Evolutionary conservation across 495 filamentous ascomycete genomes (phyloP).

Genomic region (Sordaria brevicollis): DNA sequence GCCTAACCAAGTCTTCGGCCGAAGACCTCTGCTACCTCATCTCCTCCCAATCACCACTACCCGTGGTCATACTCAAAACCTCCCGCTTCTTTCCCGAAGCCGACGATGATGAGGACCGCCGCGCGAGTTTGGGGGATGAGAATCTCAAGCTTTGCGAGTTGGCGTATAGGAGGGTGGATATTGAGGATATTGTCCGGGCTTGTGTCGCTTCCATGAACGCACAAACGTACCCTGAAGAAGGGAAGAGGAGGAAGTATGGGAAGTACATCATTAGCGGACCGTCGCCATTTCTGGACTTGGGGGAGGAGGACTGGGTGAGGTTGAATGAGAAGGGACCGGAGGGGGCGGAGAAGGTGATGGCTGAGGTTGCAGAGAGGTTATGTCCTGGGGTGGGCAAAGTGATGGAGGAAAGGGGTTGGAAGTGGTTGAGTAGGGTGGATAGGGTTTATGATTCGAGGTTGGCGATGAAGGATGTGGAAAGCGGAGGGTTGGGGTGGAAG

Average conservation of each 20-base stretch:
- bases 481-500: slow-evolving; percentile 13
- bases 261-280: slow-evolving; percentile 18
- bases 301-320: not conserved
- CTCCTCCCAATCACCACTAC: slow-evolving; percentile 2
- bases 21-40: slow-evolving; percentile 18
- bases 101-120: slow-evolving; percentile 18
- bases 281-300: slow-evolving; percentile 4
- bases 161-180: slow-evolving; percentile 19
- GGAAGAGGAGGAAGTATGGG: slow-evolving; percentile 2
- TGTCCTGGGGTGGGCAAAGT: slow-evolving; percentile 5
- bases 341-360: slow-evolving; percentile 1
- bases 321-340: not conserved
- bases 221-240: not conserved
- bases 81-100: slow-evolving; percentile 23
- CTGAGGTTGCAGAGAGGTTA: slow-evolving; percentile 2
- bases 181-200: slow-evolving; percentile 16
- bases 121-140: slow-evolving; percentile 6
- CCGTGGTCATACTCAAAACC: slow-evolving; percentile 14
- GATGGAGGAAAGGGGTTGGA: slow-evolving; percentile 15
- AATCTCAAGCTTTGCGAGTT: slow-evolving; percentile 24
- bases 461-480: not conserved
- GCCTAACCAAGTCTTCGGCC: slow-evolving; percentile 17
- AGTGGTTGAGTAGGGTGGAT: slow-evolving; percentile 14
- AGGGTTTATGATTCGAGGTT: slow-evolving; percentile 19
- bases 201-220: slow-evolving; percentile 8